Conservation (phyloP, 495 filamentous ascomycete genomes). For the Aspergillus bertholletiae region DNA sequence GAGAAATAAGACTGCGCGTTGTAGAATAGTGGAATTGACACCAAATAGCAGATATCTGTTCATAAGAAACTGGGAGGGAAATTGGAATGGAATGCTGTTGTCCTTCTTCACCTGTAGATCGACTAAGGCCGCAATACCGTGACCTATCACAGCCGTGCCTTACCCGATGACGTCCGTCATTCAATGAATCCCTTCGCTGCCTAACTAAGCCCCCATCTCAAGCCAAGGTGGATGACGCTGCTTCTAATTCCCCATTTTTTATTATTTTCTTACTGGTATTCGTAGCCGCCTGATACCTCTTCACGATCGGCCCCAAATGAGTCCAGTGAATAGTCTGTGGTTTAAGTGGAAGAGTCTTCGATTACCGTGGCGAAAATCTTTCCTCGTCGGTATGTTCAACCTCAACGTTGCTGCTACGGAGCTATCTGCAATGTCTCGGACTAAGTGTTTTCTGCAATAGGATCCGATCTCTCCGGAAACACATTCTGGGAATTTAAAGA, state of each 20-base stretch:
- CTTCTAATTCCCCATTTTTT: not conserved
- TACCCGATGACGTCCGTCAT: conserved; percentile 30
- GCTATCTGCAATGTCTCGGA: conserved; percentile 19
- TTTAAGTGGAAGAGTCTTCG: conserved; percentile 80
- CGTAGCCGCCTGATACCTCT: not conserved
- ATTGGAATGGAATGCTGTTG: conserved; percentile 29
- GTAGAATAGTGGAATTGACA: not conserved
- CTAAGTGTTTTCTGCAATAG: conserved; percentile 42
- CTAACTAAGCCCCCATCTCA: not conserved
- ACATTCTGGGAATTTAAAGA: conserved; percentile 93
- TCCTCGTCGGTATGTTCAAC: conserved; percentile 65
- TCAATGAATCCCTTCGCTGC: conserved; percentile 1
- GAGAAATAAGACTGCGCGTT: too few species aligned
- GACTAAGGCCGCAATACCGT: not conserved
- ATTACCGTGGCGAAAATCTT: conserved; percentile 82
- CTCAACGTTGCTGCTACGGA: conserved; percentile 1
- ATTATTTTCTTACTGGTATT: too few species aligned
- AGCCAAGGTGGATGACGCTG: not conserved
- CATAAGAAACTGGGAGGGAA: not conserved
- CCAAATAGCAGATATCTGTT: not conserved
- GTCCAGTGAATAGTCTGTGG: conserved; percentile 58
- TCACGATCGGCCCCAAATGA: conserved; percentile 20
- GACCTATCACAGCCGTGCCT: conserved; percentile 8
- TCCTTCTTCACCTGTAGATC: not conserved
- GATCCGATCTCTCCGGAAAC: conserved; percentile 81